A percentile compares a stretch with the other conserved stretches of the same genome.
Conservation (phyloP, 331 rosid genomes). For the Arachis monticola region DNA sequence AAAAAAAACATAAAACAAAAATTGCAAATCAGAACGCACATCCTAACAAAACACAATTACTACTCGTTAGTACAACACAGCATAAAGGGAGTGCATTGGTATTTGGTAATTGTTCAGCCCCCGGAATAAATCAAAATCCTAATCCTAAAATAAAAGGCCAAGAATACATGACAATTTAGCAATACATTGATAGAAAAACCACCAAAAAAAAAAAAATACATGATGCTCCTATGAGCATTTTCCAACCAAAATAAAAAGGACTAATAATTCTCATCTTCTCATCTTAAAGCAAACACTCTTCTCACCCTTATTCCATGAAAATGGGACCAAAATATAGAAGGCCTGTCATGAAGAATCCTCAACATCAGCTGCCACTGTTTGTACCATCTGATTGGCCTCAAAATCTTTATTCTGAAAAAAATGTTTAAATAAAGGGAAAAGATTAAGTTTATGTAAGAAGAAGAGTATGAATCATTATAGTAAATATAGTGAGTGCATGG, state of each 20-base stretch:
- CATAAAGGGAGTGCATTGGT: neutral
- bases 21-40: too few species aligned
- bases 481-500: slow-evolving; percentile 11
- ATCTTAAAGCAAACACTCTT: slow-evolving; percentile 14
- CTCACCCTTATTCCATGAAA: slow-evolving; percentile 26
- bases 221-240: slow-evolving; percentile 15
- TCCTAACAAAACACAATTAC: too few species aligned
- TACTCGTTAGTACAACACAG: neutral
- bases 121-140: slow-evolving; percentile 24
- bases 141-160: neutral
- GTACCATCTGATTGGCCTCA: slow-evolving; percentile 47
- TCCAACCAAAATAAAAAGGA: neutral
- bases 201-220: slow-evolving; percentile 25
- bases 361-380: slow-evolving; percentile 37
- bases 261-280: slow-evolving; percentile 1
- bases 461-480: neutral
- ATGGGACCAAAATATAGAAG: slow-evolving; percentile 11
- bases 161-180: slow-evolving; percentile 11
- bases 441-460: slow-evolving; percentile 9
- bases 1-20: too few species aligned
- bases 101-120: slow-evolving; percentile 20
- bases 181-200: neutral
- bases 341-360: slow-evolving; percentile 37
- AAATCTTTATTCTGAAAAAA: slow-evolving; percentile 46
- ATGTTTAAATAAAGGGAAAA: slow-evolving; percentile 14